Conservation (phyloP, 805 yeast genomes). For the Candida suzukii region DNA sequence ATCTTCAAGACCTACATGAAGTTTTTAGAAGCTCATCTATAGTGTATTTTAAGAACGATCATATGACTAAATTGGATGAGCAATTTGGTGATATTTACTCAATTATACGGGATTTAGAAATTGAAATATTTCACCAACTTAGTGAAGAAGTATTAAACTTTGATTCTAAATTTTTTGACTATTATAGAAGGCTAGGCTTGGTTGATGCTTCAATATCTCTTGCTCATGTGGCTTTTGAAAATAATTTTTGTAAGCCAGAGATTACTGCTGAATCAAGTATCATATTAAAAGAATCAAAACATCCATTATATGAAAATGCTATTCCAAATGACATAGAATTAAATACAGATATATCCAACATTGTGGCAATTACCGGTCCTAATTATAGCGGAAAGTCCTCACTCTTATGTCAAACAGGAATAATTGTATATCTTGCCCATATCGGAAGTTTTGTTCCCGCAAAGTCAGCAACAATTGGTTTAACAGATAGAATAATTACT, state of each 20-base stretch:
- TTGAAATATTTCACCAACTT: constrained; percentile 30
- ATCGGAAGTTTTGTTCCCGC: constrained; percentile 53
- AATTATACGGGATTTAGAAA: constrained; percentile 31
- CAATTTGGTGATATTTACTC: constrained; percentile 36
- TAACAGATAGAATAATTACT: constrained; percentile 35
- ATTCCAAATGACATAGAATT: constrained; percentile 32
- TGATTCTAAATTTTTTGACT: constrained; percentile 7
- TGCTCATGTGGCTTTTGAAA: constrained; percentile 21
- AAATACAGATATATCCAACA: constrained; percentile 4
- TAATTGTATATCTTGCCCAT: constrained; percentile 43
- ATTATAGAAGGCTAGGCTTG: constrained; percentile 23
- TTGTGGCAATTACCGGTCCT: constrained; percentile 40
- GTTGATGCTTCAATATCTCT: constrained; percentile 32
- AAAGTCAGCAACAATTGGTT: constrained; percentile 33
- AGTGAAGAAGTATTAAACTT: constrained; percentile 16
- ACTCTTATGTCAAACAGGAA: constrained; percentile 38
- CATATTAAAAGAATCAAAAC: constrained; percentile 34
- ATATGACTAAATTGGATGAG: constrained; percentile 26
- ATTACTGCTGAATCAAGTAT: constrained; percentile 11
- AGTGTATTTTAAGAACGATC: constrained; percentile 28
- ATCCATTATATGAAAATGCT: constrained; percentile 33
- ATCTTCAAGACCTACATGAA: constrained; percentile 25
- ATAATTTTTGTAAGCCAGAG: constrained; percentile 27
- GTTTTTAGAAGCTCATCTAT: constrained; percentile 31
- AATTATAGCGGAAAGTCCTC: constrained; percentile 49